phyloP scores from a whole-genome alignment of 164 flowering plant species.

The Liriodendron chinense region DNA sequence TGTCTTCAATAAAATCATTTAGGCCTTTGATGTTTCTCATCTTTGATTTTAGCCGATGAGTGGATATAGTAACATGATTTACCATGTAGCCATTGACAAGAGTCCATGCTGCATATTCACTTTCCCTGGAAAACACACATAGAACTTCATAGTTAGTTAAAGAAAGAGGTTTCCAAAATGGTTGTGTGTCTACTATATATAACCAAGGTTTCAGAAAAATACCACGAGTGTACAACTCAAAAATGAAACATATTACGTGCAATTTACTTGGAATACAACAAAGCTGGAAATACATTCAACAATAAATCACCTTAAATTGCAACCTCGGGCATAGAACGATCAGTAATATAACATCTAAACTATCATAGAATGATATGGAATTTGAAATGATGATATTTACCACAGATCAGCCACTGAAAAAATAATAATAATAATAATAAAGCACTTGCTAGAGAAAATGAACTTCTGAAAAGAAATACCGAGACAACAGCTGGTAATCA shows the following conservation, averaged over 20 bases:
- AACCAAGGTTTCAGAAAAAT: neutral
- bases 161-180: neutral
- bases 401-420: neutral
- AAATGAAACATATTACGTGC: neutral
- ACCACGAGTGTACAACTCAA: neutral
- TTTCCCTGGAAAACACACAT: slow-evolving; percentile 52
- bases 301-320: neutral
- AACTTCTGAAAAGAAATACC: slow-evolving; percentile 35
- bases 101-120: slow-evolving; percentile 99
- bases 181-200: neutral
- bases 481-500: slow-evolving; percentile 76
- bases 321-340: neutral
- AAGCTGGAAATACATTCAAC: neutral
- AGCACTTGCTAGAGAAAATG: neutral
- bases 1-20: slow-evolving; percentile 72
- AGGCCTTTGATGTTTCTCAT: slow-evolving; percentile 56
- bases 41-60: slow-evolving; percentile 70
- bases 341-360: slow-evolving; percentile 1
- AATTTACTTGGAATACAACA: neutral
- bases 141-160: neutral
- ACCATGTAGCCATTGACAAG: slow-evolving; percentile 94
- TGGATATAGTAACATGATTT: slow-evolving; percentile 87
- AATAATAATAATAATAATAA: neutral
- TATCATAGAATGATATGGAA: neutral
- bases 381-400: neutral